These are phyloP conservation scores for Salmacisia buchloeana DNA, from an alignment of 1,284 basidiomycete species.

Conservation along the genomic window DNA sequence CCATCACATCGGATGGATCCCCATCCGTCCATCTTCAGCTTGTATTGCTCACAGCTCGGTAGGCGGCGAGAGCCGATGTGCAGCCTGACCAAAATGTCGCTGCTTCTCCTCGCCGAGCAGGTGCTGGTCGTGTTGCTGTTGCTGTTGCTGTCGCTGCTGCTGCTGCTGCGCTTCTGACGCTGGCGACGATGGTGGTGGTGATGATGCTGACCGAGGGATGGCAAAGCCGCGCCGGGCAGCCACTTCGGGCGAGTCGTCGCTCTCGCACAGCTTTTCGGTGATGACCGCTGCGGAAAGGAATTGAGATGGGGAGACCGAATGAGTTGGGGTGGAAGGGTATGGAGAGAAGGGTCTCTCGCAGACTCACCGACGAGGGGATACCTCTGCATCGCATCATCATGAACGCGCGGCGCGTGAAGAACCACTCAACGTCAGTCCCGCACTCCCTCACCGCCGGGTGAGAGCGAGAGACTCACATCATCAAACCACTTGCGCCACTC, in stretches of 20 bases:
- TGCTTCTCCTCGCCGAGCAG: neutral
- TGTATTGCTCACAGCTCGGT: neutral
- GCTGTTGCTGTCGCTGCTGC: neutral
- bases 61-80: neutral
- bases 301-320: neutral
- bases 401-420: too few species aligned
- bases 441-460: too few species aligned
- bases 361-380: constrained; percentile 5
- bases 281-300: neutral
- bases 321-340: neutral
- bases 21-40: too few species aligned
- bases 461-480: neutral
- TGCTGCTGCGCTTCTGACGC: neutral
- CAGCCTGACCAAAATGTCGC: neutral
- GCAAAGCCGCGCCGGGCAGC: constrained; percentile 8
- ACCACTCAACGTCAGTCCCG: too few species aligned
- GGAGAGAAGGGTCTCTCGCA: neutral
- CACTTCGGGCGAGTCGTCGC: constrained; percentile 11
- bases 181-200: constrained; percentile 3
- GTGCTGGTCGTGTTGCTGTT: neutral
- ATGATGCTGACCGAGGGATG: constrained; percentile 9
- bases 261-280: constrained; percentile 8
- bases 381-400: neutral
- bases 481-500: constrained; percentile 7
- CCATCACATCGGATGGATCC: too few species aligned